Conservation (phyloP, 116 monocot genomes). For the Iris pallida region DNA sequence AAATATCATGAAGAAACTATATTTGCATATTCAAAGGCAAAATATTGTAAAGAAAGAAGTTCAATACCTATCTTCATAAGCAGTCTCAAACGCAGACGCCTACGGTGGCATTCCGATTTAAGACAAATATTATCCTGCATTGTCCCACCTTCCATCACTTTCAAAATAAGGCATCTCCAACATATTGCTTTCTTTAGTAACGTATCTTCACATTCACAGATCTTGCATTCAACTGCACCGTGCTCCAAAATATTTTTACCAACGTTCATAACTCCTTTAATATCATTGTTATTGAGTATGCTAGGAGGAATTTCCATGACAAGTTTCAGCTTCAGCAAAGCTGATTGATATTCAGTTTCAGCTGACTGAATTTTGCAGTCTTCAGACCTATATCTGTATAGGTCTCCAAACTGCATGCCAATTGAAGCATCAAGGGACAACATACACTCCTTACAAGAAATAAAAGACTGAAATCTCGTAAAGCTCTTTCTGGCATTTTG, state of each 20-base stretch:
- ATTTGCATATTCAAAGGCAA: neutral
- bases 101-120: constrained; percentile 48
- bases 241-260: neutral
- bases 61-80: constrained; percentile 54
- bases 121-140: constrained; percentile 40
- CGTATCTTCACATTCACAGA: constrained; percentile 24
- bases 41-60: constrained; percentile 1
- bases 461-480: no score
- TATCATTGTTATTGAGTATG: neutral
- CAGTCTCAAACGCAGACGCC: constrained; percentile 30
- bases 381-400: constrained; percentile 32
- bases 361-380: constrained; percentile 20
- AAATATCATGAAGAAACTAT: no score
- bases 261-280: neutral
- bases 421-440: constrained; percentile 41
- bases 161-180: constrained; percentile 49
- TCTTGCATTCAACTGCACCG: constrained; percentile 14
- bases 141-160: constrained; percentile 28
- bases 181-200: constrained; percentile 24
- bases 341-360: constrained; percentile 37
- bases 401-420: constrained; percentile 61
- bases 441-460: constrained; percentile 70
- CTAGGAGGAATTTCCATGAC: neutral
- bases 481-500: constrained; percentile 33
- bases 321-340: constrained; percentile 54